Evolutionary conservation across 306 rosid species (phyloP), one percentile per base, ranked within the genome.

Genomic region (Spatholobus suberectus): DNA sequence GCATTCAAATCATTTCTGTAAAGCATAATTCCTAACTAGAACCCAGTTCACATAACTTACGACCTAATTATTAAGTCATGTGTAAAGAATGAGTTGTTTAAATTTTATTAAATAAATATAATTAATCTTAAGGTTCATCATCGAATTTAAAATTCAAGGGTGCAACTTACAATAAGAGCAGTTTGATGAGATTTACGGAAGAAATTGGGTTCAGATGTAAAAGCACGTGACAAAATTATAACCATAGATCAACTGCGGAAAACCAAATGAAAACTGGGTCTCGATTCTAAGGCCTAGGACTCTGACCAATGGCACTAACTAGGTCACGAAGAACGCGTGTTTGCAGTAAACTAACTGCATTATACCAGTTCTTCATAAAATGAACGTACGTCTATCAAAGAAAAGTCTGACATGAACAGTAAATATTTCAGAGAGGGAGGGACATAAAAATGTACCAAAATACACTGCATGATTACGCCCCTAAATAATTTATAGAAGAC

Each of bases 1-100:
- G 40, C 87, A 51, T 63, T 67, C 66, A 59, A 85, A 78, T 85
- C 55, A 79, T 83, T 81, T 72, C 52, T 66, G 72, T 68, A 83
- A 69, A 86, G 89, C 80, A 85, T 73, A 55, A 15, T 26, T 51
- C 29, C 52, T 75, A 49, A 15, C 73, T 32, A 68, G 52, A 14
- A 70, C 34, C 61, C 75, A 76, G 75, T 76, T 86, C 76, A 74
- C 58, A 46, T 75, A 72, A 70, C 52, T 77, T 44, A 52, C 38
- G 34, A 57, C 58, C 41, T 59, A 27, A 32, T 83, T 69, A 29
- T 70, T 74, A 41, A 35, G 71, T 38, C 62, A 72, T 70, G 32
- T 65, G 55, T 13, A 18, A 34, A 51, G 75, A 46, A 35, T 21
- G 83, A 70, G 61, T 61, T 70, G 49, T 49, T 81, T 63, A 6